Conservation (phyloP, 1,284 basidiomycete species). For the Chondrostereum purpureum region DNA sequence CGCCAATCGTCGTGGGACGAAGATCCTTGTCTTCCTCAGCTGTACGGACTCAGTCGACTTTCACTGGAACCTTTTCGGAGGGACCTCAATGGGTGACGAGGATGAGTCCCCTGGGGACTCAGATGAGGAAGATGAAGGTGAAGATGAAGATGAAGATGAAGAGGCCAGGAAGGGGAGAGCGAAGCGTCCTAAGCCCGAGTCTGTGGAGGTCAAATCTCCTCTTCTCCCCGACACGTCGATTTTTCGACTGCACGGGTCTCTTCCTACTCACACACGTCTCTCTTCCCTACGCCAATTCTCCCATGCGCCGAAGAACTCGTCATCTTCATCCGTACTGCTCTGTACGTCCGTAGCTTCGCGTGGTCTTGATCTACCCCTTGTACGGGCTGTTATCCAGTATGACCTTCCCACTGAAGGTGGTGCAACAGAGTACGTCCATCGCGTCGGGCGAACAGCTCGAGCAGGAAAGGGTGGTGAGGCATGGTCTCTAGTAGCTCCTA, state of each 20-base stretch:
- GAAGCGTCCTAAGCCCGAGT: slow-evolving; percentile 25
- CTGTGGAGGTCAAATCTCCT: slow-evolving; percentile 57
- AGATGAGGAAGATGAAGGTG: slow-evolving; percentile 13
- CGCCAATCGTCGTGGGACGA: slow-evolving; percentile 43
- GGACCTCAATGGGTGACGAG: slow-evolving; percentile 61
- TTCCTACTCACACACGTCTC: slow-evolving; percentile 78
- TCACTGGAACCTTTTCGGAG: slow-evolving; percentile 86
- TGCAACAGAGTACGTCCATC: slow-evolving; percentile 93
- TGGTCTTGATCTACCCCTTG: slow-evolving; percentile 95
- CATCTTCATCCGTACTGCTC: slow-evolving; percentile 67
- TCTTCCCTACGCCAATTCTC: slow-evolving; percentile 82
- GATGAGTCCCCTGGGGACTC: slow-evolving; percentile 20
- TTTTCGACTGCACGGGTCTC: slow-evolving; percentile 92
- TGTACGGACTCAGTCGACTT: slow-evolving; percentile 98
- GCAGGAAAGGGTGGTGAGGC: slow-evolving; percentile 91
- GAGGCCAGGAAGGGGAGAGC: too few species aligned
- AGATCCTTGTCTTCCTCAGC: slow-evolving; percentile 92
- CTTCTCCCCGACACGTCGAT: slow-evolving; percentile 80
- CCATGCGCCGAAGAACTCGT: slow-evolving; percentile 25
- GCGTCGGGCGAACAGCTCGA: slow-evolving; percentile 95
- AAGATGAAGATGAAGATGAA: slow-evolving; percentile 23
- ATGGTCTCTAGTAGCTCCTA: slow-evolving; percentile 88
- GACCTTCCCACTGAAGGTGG: slow-evolving; percentile 98
- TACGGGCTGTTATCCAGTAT: slow-evolving; percentile 91
- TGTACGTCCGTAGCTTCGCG: slow-evolving; percentile 97